phyloP scores from a whole-genome alignment of 2,329 filamentous ascomycete genomes.

The Fusarium burgessii region DNA sequence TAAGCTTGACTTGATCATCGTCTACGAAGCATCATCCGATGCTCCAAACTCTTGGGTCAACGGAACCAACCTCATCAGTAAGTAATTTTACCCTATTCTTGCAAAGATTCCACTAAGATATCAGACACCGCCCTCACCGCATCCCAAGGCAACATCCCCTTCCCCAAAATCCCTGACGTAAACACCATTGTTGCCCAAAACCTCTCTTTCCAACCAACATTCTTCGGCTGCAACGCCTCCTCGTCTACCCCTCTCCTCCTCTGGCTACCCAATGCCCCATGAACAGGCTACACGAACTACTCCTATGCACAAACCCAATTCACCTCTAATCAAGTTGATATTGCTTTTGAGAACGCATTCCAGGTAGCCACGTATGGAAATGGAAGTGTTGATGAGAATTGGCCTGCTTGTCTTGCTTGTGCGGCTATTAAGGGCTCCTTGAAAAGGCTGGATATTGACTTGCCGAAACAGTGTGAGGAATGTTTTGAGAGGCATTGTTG shows the following conservation, averaged over 20 bases:
- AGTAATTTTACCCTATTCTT: not conserved
- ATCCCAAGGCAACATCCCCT: constrained; percentile 43
- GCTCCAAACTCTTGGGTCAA: constrained; percentile 45
- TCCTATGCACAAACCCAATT: constrained; percentile 42
- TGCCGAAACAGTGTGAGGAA: constrained; percentile 41
- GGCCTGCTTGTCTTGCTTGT: constrained; percentile 84
- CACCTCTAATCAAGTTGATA: constrained; percentile 41
- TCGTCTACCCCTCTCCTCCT: constrained; percentile 42
- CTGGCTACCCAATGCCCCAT: constrained; percentile 48
- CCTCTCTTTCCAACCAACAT: constrained; percentile 45
- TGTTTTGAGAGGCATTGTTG: constrained; percentile 47
- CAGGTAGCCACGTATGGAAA: constrained; percentile 84
- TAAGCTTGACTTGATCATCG: constrained; percentile 47
- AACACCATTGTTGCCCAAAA: constrained; percentile 45
- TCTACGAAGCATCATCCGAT: constrained; percentile 49
- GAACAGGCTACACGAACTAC: constrained; percentile 47
- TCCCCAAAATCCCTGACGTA: constrained; percentile 45
- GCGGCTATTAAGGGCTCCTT: constrained; percentile 79
- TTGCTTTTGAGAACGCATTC: constrained; percentile 73
- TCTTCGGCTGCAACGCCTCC: constrained; percentile 46
- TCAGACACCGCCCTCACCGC: constrained; percentile 38
- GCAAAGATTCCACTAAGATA: too few relatives aligned
- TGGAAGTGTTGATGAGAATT: constrained; percentile 74
- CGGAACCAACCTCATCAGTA: constrained; percentile 46
- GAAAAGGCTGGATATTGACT: constrained; percentile 47